Conservation (phyloP, 2,329 filamentous ascomycete species). For the Fusarium pilosicola region DNA sequence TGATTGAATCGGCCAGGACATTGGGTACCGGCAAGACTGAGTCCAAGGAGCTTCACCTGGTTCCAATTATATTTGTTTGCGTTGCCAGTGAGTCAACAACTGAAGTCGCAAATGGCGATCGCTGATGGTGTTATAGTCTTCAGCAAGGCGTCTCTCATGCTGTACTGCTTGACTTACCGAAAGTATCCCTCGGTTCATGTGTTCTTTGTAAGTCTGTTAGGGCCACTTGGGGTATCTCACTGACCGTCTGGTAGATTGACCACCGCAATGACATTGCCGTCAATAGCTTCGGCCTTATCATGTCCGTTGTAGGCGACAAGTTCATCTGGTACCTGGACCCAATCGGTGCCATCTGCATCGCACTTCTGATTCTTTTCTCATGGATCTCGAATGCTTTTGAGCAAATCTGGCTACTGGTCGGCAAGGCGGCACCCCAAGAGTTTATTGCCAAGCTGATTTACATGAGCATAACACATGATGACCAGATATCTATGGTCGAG, state of each 20-base stretch:
- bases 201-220: not conserved
- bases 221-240: not conserved
- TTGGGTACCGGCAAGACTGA: not conserved
- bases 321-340: not conserved
- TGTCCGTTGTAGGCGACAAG: not conserved
- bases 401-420: not conserved
- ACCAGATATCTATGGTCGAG: not conserved
- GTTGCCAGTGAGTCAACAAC: not conserved
- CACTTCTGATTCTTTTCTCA: not conserved
- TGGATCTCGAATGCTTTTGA: not conserved
- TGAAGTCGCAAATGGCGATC: not conserved
- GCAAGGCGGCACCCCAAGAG: not conserved
- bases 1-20: not conserved
- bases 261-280: not conserved
- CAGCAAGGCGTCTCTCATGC: not conserved
- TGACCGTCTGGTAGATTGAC: not conserved
- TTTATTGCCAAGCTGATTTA: not conserved
- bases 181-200: not conserved
- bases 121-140: not conserved
- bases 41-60: not conserved
- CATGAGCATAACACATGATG: not conserved
- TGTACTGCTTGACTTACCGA: not conserved
- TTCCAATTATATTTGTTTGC: not conserved
- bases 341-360: not conserved
- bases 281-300: not conserved